Percentiles rank a stretch among this genome's conserved stretches.
Evolutionary conservation across 2,329 filamentous ascomycete species (phyloP).

Genomic region (Penicillium freii): DNA sequence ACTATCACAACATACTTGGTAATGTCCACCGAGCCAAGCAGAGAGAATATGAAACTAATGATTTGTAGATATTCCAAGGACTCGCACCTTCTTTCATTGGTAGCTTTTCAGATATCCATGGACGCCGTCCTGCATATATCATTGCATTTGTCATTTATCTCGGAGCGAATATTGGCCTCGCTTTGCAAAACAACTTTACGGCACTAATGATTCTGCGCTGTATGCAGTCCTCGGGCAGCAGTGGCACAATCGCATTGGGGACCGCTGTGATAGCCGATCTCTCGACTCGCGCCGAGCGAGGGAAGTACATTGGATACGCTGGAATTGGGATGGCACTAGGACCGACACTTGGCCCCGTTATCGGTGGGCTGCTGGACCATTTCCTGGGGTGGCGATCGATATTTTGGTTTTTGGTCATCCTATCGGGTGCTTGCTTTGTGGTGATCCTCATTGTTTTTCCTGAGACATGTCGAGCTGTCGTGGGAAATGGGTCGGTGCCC

Average conservation of each 20-base stretch:
- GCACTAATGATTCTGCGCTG: constrained; percentile 40
- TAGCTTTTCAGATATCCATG: constrained; percentile 60
- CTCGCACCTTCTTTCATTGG: constrained; percentile 58
- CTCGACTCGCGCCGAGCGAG: constrained; percentile 65
- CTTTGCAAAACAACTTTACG: constrained; percentile 35
- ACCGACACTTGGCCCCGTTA: constrained; percentile 55
- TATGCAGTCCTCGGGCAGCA: constrained; percentile 51
- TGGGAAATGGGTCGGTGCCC: constrained; percentile 34
- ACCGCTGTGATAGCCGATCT: constrained; percentile 72
- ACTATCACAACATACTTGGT: constrained; percentile 46
- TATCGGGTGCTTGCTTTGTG: constrained; percentile 46
- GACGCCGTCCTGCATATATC: constrained; percentile 62
- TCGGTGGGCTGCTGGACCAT: constrained; percentile 63
- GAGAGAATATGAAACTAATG: background rate
- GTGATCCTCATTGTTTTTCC: constrained; percentile 58
- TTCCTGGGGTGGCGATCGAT: constrained; percentile 67
- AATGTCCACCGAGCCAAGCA: constrained; percentile 1
- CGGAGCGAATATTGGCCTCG: constrained; percentile 39
- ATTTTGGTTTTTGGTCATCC: constrained; percentile 67
- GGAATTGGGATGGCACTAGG: constrained; percentile 55
- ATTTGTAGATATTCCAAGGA: constrained; percentile 55
- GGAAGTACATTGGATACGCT: constrained; percentile 70
- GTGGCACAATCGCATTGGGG: constrained; percentile 67
- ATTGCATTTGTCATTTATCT: constrained; percentile 52
- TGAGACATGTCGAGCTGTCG: constrained; percentile 44